Base-by-base conservation (phyloP, 1,139 yeast genomes). In the Geotrichum macrosporum region DNA sequence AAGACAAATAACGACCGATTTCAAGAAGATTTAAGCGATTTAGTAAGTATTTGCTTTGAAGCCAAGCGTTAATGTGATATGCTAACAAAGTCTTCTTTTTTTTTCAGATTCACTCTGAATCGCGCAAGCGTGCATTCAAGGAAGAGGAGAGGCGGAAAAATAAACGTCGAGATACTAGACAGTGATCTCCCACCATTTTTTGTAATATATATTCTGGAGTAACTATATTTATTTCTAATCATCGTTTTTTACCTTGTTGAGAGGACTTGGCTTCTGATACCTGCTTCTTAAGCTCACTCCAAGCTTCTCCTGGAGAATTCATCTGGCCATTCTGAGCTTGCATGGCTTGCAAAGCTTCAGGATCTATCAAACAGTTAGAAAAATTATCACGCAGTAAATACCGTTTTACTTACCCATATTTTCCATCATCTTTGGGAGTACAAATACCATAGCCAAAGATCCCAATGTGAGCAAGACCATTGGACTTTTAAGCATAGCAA, bases 401-500 rank as follows among this genome's bases (percentile, higher is more conserved):
- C n/a, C n/a, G n/a, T n/a, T n/a, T n/a, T 29, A 43, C 50, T 32
- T 26, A 46, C 46, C 50, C 35, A 68, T 51, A 41, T 53, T 55
- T 29, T 55, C 63, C 35, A 63, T 53, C 50, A 67, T 31, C 35
- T 59, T 57, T 4, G 72, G 72, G 37, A 67, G 45, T 6, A 58
- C 57, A 22, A 66, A 57, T 12, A 68, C 69, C 54, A 66, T 50
- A 10, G 53, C 62, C 41, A 69, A 51, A 9, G 69, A 59, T 0
- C 52, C 65, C 19, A 68, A 38, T 24, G 67, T 57, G 56, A 69
- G 51, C 33, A 66, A 53, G 55, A 68, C 67, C 63, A 66, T 66
- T 10, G 71, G 71, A 47, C 61, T 62, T 53, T 60, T 61, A 44
- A 68, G 41, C 60, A 68, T 63, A 24, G 52, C 53, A 22, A 62